Evolutionary conservation across 2,329 filamentous ascomycete species (phyloP).

Genomic region (Zalaria sp.): DNA sequence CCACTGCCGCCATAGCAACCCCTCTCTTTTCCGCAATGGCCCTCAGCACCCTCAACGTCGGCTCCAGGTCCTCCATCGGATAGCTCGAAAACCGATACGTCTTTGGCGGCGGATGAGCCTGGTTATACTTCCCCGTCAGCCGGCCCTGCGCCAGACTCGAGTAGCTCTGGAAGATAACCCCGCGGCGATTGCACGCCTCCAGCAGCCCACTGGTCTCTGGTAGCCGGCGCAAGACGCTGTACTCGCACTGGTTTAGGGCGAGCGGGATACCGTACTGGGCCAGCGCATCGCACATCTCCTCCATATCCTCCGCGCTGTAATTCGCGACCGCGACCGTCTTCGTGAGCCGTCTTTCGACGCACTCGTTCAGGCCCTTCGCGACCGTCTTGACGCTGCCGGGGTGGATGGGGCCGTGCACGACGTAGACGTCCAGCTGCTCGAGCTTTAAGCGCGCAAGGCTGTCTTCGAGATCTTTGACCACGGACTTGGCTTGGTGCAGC

Average conservation of each 20-base stretch:
- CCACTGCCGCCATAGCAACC: conserved; percentile 23
- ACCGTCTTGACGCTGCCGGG: conserved; percentile 23
- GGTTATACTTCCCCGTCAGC: conserved; percentile 26
- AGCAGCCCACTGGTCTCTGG: conserved; percentile 27
- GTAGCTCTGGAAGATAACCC: conserved; percentile 29
- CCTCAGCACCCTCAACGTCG: conserved; percentile 21
- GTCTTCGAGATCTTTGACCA: conserved; percentile 20
- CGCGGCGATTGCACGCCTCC: conserved; percentile 24
- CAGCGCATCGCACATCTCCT: conserved; percentile 27
- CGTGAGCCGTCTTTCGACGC: conserved; percentile 26
- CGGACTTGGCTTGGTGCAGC: conserved; percentile 18
- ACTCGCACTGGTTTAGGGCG: conserved; percentile 32
- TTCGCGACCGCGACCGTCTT: conserved; percentile 31
- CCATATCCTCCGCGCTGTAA: conserved; percentile 27
- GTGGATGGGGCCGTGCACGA: conserved; percentile 30
- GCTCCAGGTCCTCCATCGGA: conserved; percentile 28
- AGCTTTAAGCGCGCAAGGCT: conserved; percentile 24
- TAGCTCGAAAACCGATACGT: conserved; percentile 27
- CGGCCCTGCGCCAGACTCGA: conserved; percentile 26
- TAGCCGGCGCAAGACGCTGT: conserved; percentile 25
- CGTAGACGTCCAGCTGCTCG: conserved; percentile 24
- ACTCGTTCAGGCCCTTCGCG: conserved; percentile 27
- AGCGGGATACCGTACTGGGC: conserved; percentile 24
- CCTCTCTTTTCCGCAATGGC: conserved; percentile 21
- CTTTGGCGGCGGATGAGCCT: conserved; percentile 22